Percentiles rank a stretch among this genome's conserved stretches.
phyloP scores from a whole-genome alignment of 2,329 filamentous ascomycete genomes.

The Penicillium digitatum region DNA sequence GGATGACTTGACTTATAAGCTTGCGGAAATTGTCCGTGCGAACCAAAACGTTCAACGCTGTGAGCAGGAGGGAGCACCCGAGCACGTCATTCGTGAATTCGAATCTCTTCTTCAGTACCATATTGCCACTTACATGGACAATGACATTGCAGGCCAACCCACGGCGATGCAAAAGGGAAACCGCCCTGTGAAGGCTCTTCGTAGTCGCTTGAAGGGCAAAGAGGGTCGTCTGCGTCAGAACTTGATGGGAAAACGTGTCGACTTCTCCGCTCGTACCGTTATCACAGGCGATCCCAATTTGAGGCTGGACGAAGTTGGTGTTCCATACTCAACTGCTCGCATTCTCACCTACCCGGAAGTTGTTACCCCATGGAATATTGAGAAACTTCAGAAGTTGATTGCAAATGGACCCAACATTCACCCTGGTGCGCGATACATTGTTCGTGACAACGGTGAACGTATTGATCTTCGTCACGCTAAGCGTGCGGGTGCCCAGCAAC shows the following conservation, averaged over 20 bases:
- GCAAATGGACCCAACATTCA: conserved; percentile 92
- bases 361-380: conserved; percentile 96
- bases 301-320: conserved; percentile 93
- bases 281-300: conserved; percentile 98
- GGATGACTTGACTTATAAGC: conserved; percentile 98
- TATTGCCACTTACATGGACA: conserved; percentile 99
- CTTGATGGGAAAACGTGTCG: conserved; percentile 98
- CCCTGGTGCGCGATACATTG: conserved; percentile 93
- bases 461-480: conserved; percentile 94
- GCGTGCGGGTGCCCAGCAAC: conserved; percentile 70
- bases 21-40: conserved; percentile 95
- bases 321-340: conserved; percentile 86
- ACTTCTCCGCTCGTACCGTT: conserved; percentile 98
- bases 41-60: conserved; percentile 93
- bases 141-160: conserved; percentile 93
- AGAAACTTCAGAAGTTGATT: conserved; percentile 82
- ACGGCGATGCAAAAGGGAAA: conserved; percentile 96
- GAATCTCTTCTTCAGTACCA: conserved; percentile 93
- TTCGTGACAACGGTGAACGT: conserved; percentile 85
- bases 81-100: conserved; percentile 87
- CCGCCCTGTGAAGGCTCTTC: conserved; percentile 91
- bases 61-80: conserved; percentile 83
- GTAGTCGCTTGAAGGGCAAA: conserved; percentile 96
- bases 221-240: conserved; percentile 97
- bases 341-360: conserved; percentile 95